Evolutionary conservation across 129 eudicot genomes (phyloP).

Genomic region (Chrysanthemum lavandulifolium): DNA sequence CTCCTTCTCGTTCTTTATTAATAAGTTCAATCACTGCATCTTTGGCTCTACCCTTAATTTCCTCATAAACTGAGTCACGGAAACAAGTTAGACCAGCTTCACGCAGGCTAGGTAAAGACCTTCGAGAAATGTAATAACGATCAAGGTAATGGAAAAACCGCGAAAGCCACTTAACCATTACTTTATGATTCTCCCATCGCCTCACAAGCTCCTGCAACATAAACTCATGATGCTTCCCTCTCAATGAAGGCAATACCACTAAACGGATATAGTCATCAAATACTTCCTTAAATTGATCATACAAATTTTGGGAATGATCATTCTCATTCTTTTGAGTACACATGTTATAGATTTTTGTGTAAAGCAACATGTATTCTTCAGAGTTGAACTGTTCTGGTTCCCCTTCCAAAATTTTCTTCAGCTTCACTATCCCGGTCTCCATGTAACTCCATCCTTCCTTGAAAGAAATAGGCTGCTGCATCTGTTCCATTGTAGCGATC

Average conservation of each 20-base stretch:
- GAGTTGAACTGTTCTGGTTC: conserved; percentile 49
- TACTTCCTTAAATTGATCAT: conserved; percentile 62
- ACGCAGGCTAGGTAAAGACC: conserved; percentile 48
- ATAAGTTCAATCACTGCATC: conserved; percentile 72
- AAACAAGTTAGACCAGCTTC: conserved; percentile 73
- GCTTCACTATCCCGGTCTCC: conserved; percentile 56
- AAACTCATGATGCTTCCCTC: conserved; percentile 52
- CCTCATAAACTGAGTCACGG: conserved; percentile 58
- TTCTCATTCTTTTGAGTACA: conserved; percentile 77
- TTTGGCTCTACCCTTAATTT: conserved; percentile 49
- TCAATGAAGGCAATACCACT: conserved; percentile 48
- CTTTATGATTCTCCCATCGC: conserved; percentile 57
- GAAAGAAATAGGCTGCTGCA: conserved; percentile 32
- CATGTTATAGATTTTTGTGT: conserved; percentile 75
- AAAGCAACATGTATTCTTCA: conserved; percentile 60
- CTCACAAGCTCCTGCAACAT: conserved; percentile 55
- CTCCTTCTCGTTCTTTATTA: conserved; percentile 78
- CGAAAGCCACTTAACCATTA: conserved; percentile 68
- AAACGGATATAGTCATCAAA: conserved; percentile 52
- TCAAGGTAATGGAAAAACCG: conserved; percentile 58
- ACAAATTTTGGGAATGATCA: conserved; percentile 68
- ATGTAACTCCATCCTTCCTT: conserved; percentile 57
- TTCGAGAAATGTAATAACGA: conserved; percentile 60
- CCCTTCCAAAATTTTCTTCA: conserved; percentile 56
- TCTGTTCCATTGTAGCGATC: conserved; percentile 27